Base-by-base conservation (phyloP, 2,329 filamentous ascomycete genomes). In the Annulohypoxylon truncatum region DNA sequence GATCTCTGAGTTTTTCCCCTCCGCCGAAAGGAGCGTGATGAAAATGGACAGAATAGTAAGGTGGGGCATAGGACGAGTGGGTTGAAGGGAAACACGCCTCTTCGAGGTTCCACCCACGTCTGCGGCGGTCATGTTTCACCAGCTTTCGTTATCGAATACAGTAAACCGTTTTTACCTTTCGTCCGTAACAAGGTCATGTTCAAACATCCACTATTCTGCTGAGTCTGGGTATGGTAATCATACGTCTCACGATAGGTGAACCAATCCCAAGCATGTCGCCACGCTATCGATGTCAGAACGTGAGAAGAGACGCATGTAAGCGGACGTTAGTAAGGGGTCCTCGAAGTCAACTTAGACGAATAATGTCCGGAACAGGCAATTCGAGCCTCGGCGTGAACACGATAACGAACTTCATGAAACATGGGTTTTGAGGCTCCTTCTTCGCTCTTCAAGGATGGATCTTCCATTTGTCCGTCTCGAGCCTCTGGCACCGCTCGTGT, bases 391-490 rank as follows among this genome's bases (percentile, higher is more conserved):
- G 40, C 35, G 31, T 46, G 28, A 38, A 26, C 22, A 15, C 53
- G 35, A 48, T 42, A 44, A 28, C 12, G n/a, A 18, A 42, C 40
- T 55, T 29, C 10, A 35, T 31, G 18, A 46, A 20, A 31, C 33
- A 20, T 15, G 38, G 54, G 26, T 24, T 50, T 18, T 48, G 54
- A 55, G 64, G 53, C 59, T 62, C 42, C 50, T 66, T 20, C 2
- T 60, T 33, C 18, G 10, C 47, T 52, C 33, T 48, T 54, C 10
- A 35, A 2, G 13, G 28, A 42, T 50, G 31, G 28, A 28, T n/a
- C 61, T 67, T 69, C 66, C 63, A 38, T 69, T 66, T 60, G 64
- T 47, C 66, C 66, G 66, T 48, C 53, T 58, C 42, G 52, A 48
- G 15, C 24, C 20, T 28, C 20, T 42, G 42, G 42, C 3, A 31